These are phyloP conservation scores for Lyophyllum semitale DNA, from an alignment of 768 basidiomycete genomes.

Conservation along the genomic window DNA sequence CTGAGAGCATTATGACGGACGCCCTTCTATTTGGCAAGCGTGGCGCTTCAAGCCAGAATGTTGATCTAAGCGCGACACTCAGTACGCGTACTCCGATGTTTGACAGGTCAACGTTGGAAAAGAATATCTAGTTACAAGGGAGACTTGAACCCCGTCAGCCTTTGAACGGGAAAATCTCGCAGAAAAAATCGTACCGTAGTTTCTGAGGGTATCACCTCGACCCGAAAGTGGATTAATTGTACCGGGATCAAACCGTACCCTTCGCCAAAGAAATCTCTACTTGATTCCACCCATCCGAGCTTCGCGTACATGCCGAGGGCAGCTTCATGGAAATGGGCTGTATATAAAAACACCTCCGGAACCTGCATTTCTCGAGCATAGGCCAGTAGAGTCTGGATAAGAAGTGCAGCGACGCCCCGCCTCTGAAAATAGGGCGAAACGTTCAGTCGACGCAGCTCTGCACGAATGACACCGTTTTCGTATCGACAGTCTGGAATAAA, in stretches of 20 bases:
- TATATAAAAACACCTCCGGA: background rate
- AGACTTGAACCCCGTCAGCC: background rate
- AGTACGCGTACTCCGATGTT: too few species aligned
- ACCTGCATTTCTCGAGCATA: conserved; percentile 4
- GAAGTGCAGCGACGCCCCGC: conserved; percentile 9
- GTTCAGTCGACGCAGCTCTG: conserved; percentile 12
- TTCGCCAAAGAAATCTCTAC: background rate
- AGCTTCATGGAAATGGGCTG: conserved; percentile 2
- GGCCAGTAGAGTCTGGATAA: conserved; percentile 6
- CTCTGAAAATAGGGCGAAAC: conserved; percentile 16
- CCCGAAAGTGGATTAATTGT: background rate
- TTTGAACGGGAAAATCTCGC: too few species aligned
- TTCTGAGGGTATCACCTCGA: background rate
- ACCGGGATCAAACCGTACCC: background rate
- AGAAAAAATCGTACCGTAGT: background rate
- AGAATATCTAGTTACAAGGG: background rate
- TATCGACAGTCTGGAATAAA: conserved; percentile 4
- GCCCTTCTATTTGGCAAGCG: too few species aligned
- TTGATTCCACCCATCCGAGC: conserved; percentile 20
- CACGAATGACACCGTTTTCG: conserved; percentile 1
- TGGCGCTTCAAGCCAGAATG: too few species aligned
- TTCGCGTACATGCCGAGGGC: conserved; percentile 11
- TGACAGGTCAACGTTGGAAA: background rate
- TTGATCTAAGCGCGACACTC: too few species aligned
- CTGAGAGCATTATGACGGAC: too few species aligned